These are phyloP conservation scores for Hypoxylon crocopeplum DNA, from an alignment of 495 filamentous ascomycete species.

Conservation along the genomic window DNA sequence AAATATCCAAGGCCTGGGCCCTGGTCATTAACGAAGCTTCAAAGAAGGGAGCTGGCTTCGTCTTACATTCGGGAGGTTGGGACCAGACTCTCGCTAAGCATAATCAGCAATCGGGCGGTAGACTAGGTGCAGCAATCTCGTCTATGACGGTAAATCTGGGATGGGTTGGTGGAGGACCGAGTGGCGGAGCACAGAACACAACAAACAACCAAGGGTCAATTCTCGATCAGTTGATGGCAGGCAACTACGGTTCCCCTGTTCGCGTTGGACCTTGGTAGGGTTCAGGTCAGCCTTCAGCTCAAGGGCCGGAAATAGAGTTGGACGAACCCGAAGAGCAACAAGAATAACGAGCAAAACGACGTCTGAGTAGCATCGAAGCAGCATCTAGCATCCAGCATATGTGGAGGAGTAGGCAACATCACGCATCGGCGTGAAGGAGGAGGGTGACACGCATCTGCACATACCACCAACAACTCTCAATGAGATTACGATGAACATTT, in stretches of 20 bases:
- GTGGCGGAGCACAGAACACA: conserved; percentile 34
- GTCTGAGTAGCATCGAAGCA: conserved; percentile 18
- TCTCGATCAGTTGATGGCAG: conserved; percentile 78
- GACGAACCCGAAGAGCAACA: neutral
- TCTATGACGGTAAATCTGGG: conserved; percentile 76
- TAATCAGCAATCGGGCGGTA: conserved; percentile 84
- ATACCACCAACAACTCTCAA: conserved; percentile 27
- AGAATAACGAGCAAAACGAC: conserved; percentile 27
- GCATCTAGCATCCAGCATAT: conserved; percentile 7
- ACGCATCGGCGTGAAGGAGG: conserved; percentile 11
- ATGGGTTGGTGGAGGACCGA: conserved; percentile 73
- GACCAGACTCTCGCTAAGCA: conserved; percentile 88
- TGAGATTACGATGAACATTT: conserved; percentile 34
- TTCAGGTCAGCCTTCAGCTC: neutral
- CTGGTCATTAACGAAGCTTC: conserved; percentile 89
- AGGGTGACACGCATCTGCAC: conserved; percentile 18
- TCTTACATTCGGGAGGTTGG: conserved; percentile 91
- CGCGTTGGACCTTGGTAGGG: conserved; percentile 74
- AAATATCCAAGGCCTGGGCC: conserved; percentile 92
- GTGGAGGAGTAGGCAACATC: neutral
- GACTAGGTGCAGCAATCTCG: conserved; percentile 79
- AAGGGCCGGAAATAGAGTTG: neutral
- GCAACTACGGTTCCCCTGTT: conserved; percentile 78
- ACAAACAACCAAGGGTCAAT: conserved; percentile 67
- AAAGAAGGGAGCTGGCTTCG: conserved; percentile 89